phyloP scores from a whole-genome alignment of 257 asterid species.

The Salvia rosmarinus region DNA sequence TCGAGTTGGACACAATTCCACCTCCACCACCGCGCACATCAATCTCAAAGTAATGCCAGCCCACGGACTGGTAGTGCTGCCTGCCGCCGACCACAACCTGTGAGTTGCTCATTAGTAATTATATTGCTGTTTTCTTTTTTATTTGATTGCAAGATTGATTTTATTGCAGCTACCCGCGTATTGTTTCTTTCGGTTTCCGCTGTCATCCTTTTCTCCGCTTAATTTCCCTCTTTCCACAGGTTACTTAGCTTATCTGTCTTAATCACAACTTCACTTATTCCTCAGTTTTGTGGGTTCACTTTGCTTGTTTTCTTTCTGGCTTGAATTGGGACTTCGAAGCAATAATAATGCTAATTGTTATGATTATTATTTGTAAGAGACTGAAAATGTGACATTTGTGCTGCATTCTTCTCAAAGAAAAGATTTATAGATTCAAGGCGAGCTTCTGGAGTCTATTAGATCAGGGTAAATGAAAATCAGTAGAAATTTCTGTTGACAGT shows the following conservation, averaged over 20 bases:
- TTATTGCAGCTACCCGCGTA: constrained; percentile 42
- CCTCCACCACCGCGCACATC: constrained; percentile 14
- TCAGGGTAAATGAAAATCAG: constrained; percentile 62
- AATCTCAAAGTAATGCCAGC: constrained; percentile 31
- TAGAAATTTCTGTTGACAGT: not conserved
- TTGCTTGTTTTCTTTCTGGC: not conserved
- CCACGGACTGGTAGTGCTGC: constrained; percentile 31
- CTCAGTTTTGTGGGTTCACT: too few species aligned
- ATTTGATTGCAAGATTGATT: constrained; percentile 15
- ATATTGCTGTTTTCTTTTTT: not conserved
- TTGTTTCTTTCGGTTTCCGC: constrained; percentile 38
- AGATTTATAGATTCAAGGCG: constrained; percentile 61
- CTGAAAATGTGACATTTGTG: not conserved
- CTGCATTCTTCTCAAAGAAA: constrained; percentile 33
- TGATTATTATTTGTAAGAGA: not conserved
- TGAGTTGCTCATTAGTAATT: constrained; percentile 25
- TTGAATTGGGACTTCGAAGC: not conserved
- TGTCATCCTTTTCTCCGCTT: constrained; percentile 28
- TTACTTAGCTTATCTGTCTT: constrained; percentile 6
- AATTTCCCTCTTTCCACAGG: constrained; percentile 37
- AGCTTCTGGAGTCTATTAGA: constrained; percentile 91
- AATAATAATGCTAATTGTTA: constrained; percentile 3
- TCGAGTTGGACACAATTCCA: not conserved
- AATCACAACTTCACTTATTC: not conserved
- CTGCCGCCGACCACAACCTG: constrained; percentile 32